These are phyloP conservation scores for Epicoccum nigrum DNA, from an alignment of 2,329 filamentous ascomycete species.

Conservation along the genomic window DNA sequence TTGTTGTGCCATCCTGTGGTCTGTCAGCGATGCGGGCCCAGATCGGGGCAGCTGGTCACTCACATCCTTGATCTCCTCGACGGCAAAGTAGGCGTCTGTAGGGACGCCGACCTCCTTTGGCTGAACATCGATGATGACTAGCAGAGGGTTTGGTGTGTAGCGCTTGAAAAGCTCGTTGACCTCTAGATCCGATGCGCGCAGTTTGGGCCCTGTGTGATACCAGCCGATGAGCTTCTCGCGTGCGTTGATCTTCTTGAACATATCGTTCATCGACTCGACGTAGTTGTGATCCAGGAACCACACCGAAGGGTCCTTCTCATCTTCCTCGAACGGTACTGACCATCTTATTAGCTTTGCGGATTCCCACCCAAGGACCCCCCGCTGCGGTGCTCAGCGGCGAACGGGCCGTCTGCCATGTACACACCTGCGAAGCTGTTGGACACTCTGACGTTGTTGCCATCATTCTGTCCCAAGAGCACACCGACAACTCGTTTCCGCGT, in stretches of 20 bases:
- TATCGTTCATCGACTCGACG: slow-evolving; percentile 98
- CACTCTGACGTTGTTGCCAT: slow-evolving; percentile 93
- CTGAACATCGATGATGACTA: slow-evolving; percentile 98
- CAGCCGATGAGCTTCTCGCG: slow-evolving; percentile 98
- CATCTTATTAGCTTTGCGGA: slow-evolving; percentile 28
- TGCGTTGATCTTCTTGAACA: slow-evolving; percentile 99
- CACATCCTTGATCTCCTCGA: slow-evolving; percentile 99
- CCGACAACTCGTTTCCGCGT: slow-evolving; percentile 90
- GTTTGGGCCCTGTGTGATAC: slow-evolving; percentile 98
- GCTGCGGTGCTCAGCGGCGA: slow-evolving; percentile 21
- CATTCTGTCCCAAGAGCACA: slow-evolving; percentile 92
- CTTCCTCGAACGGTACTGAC: slow-evolving; percentile 95
- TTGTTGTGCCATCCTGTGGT: slow-evolving; percentile 84
- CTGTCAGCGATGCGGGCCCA: neutral
- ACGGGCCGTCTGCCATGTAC: slow-evolving; percentile 35
- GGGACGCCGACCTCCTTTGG: slow-evolving; percentile 97
- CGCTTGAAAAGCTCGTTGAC: slow-evolving; percentile 99
- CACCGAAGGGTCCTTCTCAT: slow-evolving; percentile 96
- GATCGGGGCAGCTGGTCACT: slow-evolving; percentile 36
- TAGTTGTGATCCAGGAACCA: slow-evolving; percentile 99
- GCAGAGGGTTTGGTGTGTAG: slow-evolving; percentile 93
- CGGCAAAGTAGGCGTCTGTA: slow-evolving; percentile 98
- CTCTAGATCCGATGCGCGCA: slow-evolving; percentile 93
- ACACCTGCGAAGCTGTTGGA: slow-evolving; percentile 98
- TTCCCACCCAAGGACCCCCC: slow-evolving; percentile 1